Conservation (phyloP, 129 eudicot species). For the Kitagawia praeruptora region DNA sequence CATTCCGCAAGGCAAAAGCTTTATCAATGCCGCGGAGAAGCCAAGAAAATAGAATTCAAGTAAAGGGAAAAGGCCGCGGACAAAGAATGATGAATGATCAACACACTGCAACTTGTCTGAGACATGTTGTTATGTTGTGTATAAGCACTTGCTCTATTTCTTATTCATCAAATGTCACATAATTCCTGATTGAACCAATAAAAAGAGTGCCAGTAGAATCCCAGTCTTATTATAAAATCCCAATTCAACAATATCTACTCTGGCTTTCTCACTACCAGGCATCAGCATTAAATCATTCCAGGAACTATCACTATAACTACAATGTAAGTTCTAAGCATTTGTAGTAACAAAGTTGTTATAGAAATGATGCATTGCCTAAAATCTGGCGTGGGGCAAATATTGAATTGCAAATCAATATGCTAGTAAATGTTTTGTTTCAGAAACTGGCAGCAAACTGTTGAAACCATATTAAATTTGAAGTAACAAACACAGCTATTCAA, state of each 20-base stretch:
- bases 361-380: background rate
- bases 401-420: background rate
- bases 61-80: background rate
- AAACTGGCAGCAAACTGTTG: background rate
- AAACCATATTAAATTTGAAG: background rate
- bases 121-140: background rate
- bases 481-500: background rate
- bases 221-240: background rate
- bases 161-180: background rate
- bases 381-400: background rate
- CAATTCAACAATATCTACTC: background rate
- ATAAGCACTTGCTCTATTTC: background rate
- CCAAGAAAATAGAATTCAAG: too few relatives aligned
- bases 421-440: constrained; percentile 1
- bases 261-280: background rate
- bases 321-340: background rate
- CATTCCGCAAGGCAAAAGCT: too few relatives aligned
- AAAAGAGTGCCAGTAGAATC: background rate
- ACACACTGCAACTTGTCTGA: background rate
- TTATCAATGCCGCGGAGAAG: too few relatives aligned
- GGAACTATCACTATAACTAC: background rate
- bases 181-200: background rate
- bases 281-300: background rate
- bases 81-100: too few relatives aligned
- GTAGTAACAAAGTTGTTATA: background rate